phyloP scores from a whole-genome alignment of 2,329 filamentous ascomycete genomes.

The Trichoderma sp. region DNA sequence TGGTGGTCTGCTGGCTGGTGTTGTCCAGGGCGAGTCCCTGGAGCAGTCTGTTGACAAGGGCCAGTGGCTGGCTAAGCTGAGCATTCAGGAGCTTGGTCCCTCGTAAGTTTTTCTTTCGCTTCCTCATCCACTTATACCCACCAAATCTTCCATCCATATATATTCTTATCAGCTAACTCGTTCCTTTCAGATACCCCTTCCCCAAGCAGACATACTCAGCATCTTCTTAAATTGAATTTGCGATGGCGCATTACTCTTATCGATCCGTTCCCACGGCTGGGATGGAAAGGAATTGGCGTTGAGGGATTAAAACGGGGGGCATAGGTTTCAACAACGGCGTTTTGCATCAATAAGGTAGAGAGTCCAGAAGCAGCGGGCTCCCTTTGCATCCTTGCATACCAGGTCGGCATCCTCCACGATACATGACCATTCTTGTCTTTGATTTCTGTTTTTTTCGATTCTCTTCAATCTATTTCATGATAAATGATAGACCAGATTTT shows the following conservation, averaged over 20 bases:
- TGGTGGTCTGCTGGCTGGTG: constrained; percentile 86
- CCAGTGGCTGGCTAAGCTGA: constrained; percentile 92
- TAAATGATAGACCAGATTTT: constrained; percentile 20
- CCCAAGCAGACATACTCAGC: constrained; percentile 75
- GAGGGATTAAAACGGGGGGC: constrained; percentile 39
- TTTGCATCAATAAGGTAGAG: constrained; percentile 40
- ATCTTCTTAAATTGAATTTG: constrained; percentile 39
- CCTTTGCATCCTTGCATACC: constrained; percentile 41
- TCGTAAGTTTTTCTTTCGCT: constrained; percentile 67
- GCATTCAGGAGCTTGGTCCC: constrained; percentile 93
- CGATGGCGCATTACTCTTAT: constrained; percentile 32
- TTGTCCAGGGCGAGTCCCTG: constrained; percentile 81
- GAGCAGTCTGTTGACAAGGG: constrained; percentile 84
- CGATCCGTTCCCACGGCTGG: constrained; percentile 30
- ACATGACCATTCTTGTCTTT: constrained; percentile 26
- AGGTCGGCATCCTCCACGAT: constrained; percentile 49
- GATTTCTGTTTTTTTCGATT: constrained; percentile 1
- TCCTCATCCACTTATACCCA: not conserved
- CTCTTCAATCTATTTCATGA: constrained; percentile 15
- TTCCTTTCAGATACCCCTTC: constrained; percentile 68
- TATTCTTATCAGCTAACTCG: constrained; percentile 6
- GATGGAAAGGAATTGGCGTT: constrained; percentile 43
- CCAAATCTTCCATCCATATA: not conserved
- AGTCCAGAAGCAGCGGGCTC: constrained; percentile 32
- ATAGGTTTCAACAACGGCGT: constrained; percentile 59